Base-by-base conservation (phyloP, 441 rosid species). In the Mallotus repandus region DNA sequence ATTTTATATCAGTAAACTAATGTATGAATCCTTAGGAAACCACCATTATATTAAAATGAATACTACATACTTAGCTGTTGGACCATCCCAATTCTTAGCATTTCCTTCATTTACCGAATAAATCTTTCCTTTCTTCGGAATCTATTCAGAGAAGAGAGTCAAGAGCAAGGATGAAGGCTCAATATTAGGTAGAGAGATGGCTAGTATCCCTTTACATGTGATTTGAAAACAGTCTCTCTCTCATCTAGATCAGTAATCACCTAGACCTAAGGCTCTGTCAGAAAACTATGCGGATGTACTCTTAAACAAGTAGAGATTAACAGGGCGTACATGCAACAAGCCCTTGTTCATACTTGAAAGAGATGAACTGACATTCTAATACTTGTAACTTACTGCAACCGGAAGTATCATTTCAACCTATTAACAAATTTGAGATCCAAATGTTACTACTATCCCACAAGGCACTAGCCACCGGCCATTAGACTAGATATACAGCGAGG, bases 61-160 rank as follows among this genome's bases (percentile, higher is more conserved):
- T 55, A 77, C 55, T 57, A 76, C 90, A 79, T 83, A 95, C 98
- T 89, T 88, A 60, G 98, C 81, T 19, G 98, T 96, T 74, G 97
- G 97, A 81, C 84, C 85, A 84, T 96, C 99, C 99, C 99, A 96
- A 80, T 91, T 87, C 84, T 79, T 91, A 6, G 98, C 95, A 89
- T 96, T 96, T 78, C 98, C 98, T 89, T 96, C 99, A 78, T 96
- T 96, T 41, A 93, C 96, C 1, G 99, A 96, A 82, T 96, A 96
- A 66, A 96, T 96, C 85, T 87, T 91, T 65, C 99, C 98, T 78
- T 87, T 91, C 82, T 81, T 87, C 13, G 99, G 99, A 80, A 91
- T 93, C 98, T 95, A 71, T 63, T 29, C 22, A 14, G 32, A 49
- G 11, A 62, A 65, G 19, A 15, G 60, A 70, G 73, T 55, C 68